Evolutionary conservation across 73 alveolate species (phyloP), one percentile per base, ranked within the genome.

Genomic region (Paramecium biaurelia): DNA sequence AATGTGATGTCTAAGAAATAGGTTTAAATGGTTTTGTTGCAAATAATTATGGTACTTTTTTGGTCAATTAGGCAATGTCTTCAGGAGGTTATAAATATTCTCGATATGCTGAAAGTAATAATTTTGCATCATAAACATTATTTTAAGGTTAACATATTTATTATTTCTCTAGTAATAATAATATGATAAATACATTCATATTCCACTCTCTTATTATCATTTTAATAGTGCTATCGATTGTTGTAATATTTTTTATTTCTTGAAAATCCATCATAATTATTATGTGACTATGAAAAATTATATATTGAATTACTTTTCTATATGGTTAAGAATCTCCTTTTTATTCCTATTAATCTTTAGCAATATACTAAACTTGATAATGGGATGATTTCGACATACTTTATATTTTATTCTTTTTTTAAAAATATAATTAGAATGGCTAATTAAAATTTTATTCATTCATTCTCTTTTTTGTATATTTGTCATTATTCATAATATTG

Each of bases 121-220:
- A 74, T 41, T 74, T 37, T 32, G 63, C 87, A 37, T 74, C 87
- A 74, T 74, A 74, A 74, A 74, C 87, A 41, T 74, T 37, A 74
- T 74, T 74, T 37, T 14, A 34, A 14, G 87, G 87, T 20, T 74
- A 41, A 41, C 45, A 28, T 21, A 74, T 35, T 37, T 74, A 41
- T 37, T 74, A 32, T 32, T 63, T 63, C 26, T 63, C 84, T 63
- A 63, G 3, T 53, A 53, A 53, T 53, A 15, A 26, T 26, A 14
- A 14, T 63, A 63, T 7, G 14, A 63, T 11, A 23, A 32, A 30
- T 63, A 63, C 84, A 63, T 63, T 63, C 84, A 18, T 63, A 63
- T 63, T 63, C 84, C 43, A 63, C 84, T 63, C 68, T 53, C 30
- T 53, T 53, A 53, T 63, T 63, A 63, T 26, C 49, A 63, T 63